Conservation (phyloP, 441 rosid genomes). For the Pelargonium cotyledonis region DNA sequence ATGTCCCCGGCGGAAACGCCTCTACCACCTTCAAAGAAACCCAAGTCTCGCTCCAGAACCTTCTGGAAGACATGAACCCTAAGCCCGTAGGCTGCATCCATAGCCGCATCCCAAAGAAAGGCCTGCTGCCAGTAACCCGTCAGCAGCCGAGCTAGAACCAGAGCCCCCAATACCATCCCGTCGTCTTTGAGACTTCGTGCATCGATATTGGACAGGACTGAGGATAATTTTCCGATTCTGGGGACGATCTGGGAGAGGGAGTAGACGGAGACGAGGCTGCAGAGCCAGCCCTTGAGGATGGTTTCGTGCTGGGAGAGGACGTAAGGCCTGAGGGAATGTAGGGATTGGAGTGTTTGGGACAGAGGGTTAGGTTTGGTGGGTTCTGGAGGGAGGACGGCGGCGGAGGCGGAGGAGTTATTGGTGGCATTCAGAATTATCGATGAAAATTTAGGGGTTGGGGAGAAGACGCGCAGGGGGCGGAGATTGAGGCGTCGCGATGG, state of each 20-base stretch:
- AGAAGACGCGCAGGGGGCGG: conserved; percentile 16
- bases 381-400: too few relatives aligned
- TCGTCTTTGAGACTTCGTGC: conserved; percentile 30
- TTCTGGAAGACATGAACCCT: conserved; percentile 53
- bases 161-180: conserved; percentile 36
- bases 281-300: conserved; percentile 75
- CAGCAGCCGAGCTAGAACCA: conserved; percentile 43
- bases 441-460: conserved; percentile 18
- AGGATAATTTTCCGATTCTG: conserved; percentile 38
- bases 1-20: conserved; percentile 70
- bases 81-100: conserved; percentile 43
- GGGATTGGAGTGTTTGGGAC: conserved; percentile 24
- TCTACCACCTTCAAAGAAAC: conserved; percentile 68
- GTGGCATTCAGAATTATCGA: conserved; percentile 22
- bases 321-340: conserved; percentile 46
- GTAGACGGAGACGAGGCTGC: conserved; percentile 57
- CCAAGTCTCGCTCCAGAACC: conserved; percentile 60
- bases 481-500: neutral
- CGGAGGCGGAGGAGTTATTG: conserved; percentile 19
- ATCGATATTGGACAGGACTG: conserved; percentile 25
- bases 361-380: conserved; percentile 5
- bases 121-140: conserved; percentile 67
- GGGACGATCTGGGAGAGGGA: conserved; percentile 72
- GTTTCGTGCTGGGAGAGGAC: conserved; percentile 44
- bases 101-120: conserved; percentile 74